Evolutionary conservation across 495 filamentous ascomycete genomes (phyloP), one percentile per base, ranked within the genome.

Genomic region (Penicillium robsamsonii): DNA sequence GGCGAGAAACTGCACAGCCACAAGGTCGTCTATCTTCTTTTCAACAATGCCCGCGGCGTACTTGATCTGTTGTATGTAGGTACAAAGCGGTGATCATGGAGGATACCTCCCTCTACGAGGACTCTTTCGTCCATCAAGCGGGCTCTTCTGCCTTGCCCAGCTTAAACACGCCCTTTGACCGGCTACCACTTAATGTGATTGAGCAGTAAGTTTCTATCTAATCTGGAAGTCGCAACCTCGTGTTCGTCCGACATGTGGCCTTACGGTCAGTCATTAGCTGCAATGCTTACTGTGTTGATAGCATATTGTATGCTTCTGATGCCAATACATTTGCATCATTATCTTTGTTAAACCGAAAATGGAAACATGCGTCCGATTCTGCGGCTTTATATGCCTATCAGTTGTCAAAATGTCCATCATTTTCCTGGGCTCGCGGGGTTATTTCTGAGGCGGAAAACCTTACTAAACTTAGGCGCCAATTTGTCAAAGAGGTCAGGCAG

Each of bases 251-350:
- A 29, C 18, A 43, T 37, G 43, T 35, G 11, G 5, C 31, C 18
- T 29, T 45, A 15, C 31, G 29, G 22, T 29, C 46, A 41, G 31
- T 47, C 1, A 35, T 49, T 29, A 27, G 18, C 22, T 35, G 27
- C 24, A 31, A 27, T 46, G 40, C 52, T 46, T 25, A 54, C 43
- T 29, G 31, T 38, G 18, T 46, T 15, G 15, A 29, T 65, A 95
- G 90, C 62, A 92, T 93, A 61, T 82, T 95, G 40, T 84, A 86
- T 68, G 75, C 81, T 40, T 84, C 82, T 40, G 89, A 90, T 61
- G 82, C 90, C 49, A 86, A 90, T 70, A 83, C 84, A 40, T 95
- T 95, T 69, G 88, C 90, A 24, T 94, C 90, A 29, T 75, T 95
- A 51, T 79, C 88, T n/a, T 70, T 92, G n/a, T 72, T 95, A 57